A percentile compares a stretch with the other conserved stretches of the same genome.
Conservation (phyloP, 106 monocot species). For the Phalaenopsis equestris region DNA sequence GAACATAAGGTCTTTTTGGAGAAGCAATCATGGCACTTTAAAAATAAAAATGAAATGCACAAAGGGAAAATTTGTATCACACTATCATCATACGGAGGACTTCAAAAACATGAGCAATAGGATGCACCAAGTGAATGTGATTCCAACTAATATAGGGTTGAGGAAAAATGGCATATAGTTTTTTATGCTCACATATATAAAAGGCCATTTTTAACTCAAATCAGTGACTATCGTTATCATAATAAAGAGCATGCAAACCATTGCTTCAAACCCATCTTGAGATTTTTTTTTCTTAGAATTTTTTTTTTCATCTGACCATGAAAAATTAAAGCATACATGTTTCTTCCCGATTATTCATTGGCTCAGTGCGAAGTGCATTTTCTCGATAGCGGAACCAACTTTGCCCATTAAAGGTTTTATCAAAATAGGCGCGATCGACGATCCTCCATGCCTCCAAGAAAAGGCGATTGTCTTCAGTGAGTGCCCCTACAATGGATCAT, state of each 20-base stretch:
- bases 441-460: constrained; percentile 97
- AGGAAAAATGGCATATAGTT: neutral
- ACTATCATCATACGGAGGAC: neutral
- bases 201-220: neutral
- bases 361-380: constrained; percentile 76
- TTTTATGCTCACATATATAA: neutral
- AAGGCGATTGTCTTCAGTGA: constrained; percentile 94
- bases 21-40: neutral
- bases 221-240: neutral
- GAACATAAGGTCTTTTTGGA: neutral
- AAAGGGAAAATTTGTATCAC: neutral
- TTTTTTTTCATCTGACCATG: neutral
- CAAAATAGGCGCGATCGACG: constrained; percentile 93
- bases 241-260: neutral
- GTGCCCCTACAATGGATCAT: constrained; percentile 47
- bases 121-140: neutral
- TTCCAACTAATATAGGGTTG: neutral
- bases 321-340: constrained; percentile 56
- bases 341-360: constrained; percentile 94
- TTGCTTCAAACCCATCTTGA: neutral
- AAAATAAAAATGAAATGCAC: neutral
- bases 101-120: neutral
- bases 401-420: constrained; percentile 91
- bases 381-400: constrained; percentile 97
- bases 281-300: neutral